Percentiles rank a stretch among this genome's conserved stretches.
These are phyloP conservation scores for Didymella pomorum DNA, from an alignment of 2,329 filamentous ascomycete species.

Conservation along the genomic window DNA sequence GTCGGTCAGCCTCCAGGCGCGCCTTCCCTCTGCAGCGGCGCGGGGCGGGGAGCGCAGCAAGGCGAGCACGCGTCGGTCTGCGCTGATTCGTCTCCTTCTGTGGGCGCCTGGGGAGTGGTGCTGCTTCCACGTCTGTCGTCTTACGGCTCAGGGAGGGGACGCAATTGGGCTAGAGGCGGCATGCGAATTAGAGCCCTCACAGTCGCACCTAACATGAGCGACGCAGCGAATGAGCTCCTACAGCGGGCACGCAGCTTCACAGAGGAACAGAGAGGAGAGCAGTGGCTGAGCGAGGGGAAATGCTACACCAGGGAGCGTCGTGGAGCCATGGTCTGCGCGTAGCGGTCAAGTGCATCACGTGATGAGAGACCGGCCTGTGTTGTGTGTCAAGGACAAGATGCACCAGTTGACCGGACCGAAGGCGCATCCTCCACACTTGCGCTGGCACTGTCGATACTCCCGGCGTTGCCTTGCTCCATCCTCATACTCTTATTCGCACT, in stretches of 20 bases:
- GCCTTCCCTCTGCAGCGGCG: slow-evolving; percentile 30
- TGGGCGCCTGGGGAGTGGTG: slow-evolving; percentile 30
- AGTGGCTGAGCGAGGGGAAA: slow-evolving; percentile 26
- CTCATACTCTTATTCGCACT: slow-evolving; percentile 19
- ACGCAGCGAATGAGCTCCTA: slow-evolving; percentile 41
- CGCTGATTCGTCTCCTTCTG: slow-evolving; percentile 19
- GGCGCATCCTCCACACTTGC: slow-evolving; percentile 20
- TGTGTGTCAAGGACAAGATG: slow-evolving; percentile 5
- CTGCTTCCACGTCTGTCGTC: slow-evolving; percentile 33
- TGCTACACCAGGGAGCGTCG: slow-evolving; percentile 31
- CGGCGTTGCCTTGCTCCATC: slow-evolving; percentile 23
- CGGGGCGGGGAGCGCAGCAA: slow-evolving; percentile 22
- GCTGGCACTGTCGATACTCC: slow-evolving; percentile 23
- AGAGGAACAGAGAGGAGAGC: slow-evolving; percentile 21
- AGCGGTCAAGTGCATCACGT: slow-evolving; percentile 30
- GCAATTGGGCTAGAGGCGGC: slow-evolving; percentile 48
- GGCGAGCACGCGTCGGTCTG: slow-evolving; percentile 27
- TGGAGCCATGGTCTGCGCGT: slow-evolving; percentile 27
- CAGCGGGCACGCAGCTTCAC: slow-evolving; percentile 27
- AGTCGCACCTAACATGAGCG: slow-evolving; percentile 41
- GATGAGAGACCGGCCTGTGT: slow-evolving; percentile 16
- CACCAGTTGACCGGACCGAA: slow-evolving; percentile 8
- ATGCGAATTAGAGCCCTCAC: slow-evolving; percentile 45
- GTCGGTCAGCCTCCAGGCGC: slow-evolving; percentile 20
- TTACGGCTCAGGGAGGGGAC: slow-evolving; percentile 40